phyloP scores from a whole-genome alignment of 345 rosid species.

The Conringia planisiliqua region DNA sequence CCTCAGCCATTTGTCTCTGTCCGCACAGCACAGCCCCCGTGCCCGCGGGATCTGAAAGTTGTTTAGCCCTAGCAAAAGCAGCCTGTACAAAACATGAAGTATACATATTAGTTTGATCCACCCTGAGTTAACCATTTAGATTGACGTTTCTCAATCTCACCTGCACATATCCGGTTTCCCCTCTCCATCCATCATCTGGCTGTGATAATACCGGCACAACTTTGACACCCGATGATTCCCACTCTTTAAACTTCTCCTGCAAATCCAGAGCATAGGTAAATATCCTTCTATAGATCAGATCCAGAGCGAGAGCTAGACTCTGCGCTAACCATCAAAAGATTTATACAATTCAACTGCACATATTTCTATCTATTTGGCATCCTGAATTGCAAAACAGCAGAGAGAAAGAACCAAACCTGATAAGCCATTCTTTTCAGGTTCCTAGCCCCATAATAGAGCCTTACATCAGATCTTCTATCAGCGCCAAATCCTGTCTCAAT shows the following conservation, averaged over 20 bases:
- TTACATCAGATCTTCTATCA: conserved; percentile 66
- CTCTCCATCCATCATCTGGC: conserved; percentile 75
- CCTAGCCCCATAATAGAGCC: conserved; percentile 94
- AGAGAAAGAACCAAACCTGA: conserved; percentile 55
- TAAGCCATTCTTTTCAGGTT: conserved; percentile 94
- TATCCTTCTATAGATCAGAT: background rate
- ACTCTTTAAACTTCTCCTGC: conserved; percentile 83
- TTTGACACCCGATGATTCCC: conserved; percentile 89
- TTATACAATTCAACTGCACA: background rate
- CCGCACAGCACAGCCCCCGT: conserved; percentile 89
- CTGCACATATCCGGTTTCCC: conserved; percentile 95
- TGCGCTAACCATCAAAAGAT: background rate
- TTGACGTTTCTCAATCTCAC: conserved; percentile 30
- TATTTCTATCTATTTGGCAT: background rate
- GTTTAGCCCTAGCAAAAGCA: conserved; percentile 76
- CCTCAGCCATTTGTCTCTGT: conserved; percentile 97
- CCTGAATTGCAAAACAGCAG: background rate
- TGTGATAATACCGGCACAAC: conserved; percentile 84
- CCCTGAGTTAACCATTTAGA: background rate
- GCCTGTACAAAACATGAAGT: conserved; percentile 50
- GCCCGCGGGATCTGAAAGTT: conserved; percentile 48
- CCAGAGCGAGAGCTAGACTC: background rate
- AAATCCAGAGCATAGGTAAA: background rate
- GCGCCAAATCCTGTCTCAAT: conserved; percentile 86
- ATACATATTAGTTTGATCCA: conserved; percentile 1